These are phyloP conservation scores for Phialocephala subalpina DNA, from an alignment of 2,329 filamentous ascomycete genomes.

Conservation along the genomic window DNA sequence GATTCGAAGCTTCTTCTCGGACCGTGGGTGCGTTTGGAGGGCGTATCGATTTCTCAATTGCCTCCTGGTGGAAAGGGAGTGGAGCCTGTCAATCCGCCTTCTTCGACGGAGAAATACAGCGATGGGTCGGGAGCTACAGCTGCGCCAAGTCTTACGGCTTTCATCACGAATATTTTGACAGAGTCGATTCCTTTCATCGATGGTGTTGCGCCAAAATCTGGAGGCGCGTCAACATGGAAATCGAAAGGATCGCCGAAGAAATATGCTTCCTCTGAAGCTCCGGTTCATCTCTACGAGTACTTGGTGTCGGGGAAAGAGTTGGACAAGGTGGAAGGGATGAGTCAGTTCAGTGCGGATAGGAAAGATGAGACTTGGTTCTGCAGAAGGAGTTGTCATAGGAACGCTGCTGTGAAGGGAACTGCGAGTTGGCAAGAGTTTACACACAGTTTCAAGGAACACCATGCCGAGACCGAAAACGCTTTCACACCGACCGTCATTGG, in stretches of 20 bases:
- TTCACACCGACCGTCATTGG: conserved; percentile 66
- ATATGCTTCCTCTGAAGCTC: conserved; percentile 56
- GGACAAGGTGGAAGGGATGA: conserved; percentile 45
- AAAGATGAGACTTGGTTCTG: conserved; percentile 65
- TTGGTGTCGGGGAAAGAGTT: conserved; percentile 56
- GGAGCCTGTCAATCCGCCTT: conserved; percentile 24
- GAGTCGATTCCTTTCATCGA: conserved; percentile 68
- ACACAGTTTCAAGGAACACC: conserved; percentile 63
- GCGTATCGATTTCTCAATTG: conserved; percentile 56
- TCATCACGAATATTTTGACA: conserved; percentile 61
- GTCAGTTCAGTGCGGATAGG: conserved; percentile 40
- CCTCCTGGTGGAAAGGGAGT: conserved; percentile 47
- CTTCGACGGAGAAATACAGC: conserved; percentile 25
- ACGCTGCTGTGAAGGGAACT: conserved; percentile 57
- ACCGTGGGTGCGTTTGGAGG: conserved; percentile 59
- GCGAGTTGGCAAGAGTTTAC: conserved; percentile 72
- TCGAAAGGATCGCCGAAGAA: conserved; percentile 55
- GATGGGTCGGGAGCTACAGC: conserved; percentile 24
- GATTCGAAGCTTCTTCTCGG: neutral
- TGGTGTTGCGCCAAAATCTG: conserved; percentile 55
- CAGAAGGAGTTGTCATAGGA: conserved; percentile 67
- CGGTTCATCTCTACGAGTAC: conserved; percentile 62
- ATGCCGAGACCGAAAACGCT: conserved; percentile 62
- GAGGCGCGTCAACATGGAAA: conserved; percentile 54
- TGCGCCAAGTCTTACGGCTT: conserved; percentile 49